phyloP scores from a whole-genome alignment of 768 basidiomycete species.

The Calocybe indica region DNA sequence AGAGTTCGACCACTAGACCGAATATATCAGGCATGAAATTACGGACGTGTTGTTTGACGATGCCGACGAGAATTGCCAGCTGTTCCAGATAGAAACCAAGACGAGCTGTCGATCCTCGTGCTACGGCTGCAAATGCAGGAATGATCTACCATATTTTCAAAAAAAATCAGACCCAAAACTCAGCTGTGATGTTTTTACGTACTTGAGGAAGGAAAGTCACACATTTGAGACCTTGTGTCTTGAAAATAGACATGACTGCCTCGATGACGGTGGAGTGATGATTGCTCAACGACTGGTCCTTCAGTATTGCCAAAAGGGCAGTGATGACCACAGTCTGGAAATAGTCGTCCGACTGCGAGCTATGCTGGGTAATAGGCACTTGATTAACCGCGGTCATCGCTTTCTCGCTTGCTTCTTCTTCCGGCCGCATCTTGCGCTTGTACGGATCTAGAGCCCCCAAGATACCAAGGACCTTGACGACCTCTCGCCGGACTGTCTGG shows the following conservation, averaged over 20 bases:
- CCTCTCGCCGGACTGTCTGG: slow-evolving; percentile 71
- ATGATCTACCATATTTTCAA: slow-evolving; percentile 57
- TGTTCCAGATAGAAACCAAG: slow-evolving; percentile 92
- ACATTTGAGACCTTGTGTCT: slow-evolving; percentile 94
- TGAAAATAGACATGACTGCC: slow-evolving; percentile 98
- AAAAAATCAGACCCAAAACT: not conserved
- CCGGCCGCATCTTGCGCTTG: slow-evolving; percentile 79
- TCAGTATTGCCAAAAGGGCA: slow-evolving; percentile 78
- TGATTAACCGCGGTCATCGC: slow-evolving; percentile 58
- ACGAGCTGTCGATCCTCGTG: slow-evolving; percentile 73
- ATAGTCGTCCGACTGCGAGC: slow-evolving; percentile 83
- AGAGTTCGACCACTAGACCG: slow-evolving; percentile 80
- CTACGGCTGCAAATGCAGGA: slow-evolving; percentile 89
- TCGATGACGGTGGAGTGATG: slow-evolving; percentile 94
- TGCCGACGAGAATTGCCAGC: slow-evolving; percentile 88
- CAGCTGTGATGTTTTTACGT: slow-evolving; percentile 5
- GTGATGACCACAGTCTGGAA: slow-evolving; percentile 96
- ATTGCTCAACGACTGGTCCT: slow-evolving; percentile 79
- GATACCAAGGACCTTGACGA: slow-evolving; percentile 93
- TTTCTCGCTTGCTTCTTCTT: slow-evolving; percentile 61
- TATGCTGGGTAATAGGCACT: slow-evolving; percentile 61
- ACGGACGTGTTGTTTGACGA: slow-evolving; percentile 96
- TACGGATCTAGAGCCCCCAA: slow-evolving; percentile 96
- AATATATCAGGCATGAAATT: slow-evolving; percentile 87
- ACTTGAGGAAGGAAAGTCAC: slow-evolving; percentile 94